Percentiles rank a stretch among this genome's conserved stretches.
Evolutionary conservation across 2,329 filamentous ascomycete species (phyloP).

Genomic region (Pestalotiopsis sp.): DNA sequence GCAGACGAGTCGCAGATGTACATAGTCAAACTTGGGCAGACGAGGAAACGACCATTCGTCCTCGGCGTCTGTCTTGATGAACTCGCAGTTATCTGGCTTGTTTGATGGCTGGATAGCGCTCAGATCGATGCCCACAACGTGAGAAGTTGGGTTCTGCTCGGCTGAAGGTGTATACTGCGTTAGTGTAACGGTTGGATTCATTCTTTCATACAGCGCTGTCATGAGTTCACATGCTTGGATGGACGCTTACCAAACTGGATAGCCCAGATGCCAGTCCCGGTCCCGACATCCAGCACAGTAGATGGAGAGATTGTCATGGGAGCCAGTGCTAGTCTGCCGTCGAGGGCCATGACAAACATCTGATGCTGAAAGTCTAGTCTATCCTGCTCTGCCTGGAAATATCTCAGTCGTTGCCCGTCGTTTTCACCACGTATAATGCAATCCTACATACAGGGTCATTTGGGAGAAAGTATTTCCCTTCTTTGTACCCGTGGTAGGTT

Average conservation of each 20-base stretch:
- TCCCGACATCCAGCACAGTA: constrained; percentile 22
- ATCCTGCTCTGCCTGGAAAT: background rate
- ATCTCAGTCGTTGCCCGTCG: background rate
- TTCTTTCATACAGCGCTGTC: too few species aligned
- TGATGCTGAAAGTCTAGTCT: constrained; percentile 27
- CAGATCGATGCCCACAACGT: constrained; percentile 16
- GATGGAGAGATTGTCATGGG: constrained; percentile 19
- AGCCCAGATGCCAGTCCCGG: constrained; percentile 26
- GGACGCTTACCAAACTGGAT: constrained; percentile 20
- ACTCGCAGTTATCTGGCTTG: constrained; percentile 15
- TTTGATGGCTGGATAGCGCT: constrained; percentile 12
- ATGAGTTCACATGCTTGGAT: background rate
- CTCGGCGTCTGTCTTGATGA: constrained; percentile 16
- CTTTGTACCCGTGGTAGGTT: constrained; percentile 7
- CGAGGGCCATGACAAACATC: constrained; percentile 23
- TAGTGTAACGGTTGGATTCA: too few species aligned
- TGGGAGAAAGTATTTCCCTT: constrained; percentile 6
- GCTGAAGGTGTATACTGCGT: background rate
- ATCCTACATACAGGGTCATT: background rate
- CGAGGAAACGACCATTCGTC: constrained; percentile 14
- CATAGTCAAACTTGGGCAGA: constrained; percentile 13
- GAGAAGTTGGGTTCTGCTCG: constrained; percentile 1
- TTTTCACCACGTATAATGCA: background rate
- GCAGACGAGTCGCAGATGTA: constrained; percentile 36
- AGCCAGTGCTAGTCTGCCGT: constrained; percentile 24